Evolutionary conservation across 441 rosid species (phyloP), one percentile per base, ranked within the genome.

Genomic region (Erodium chrysanthum): DNA sequence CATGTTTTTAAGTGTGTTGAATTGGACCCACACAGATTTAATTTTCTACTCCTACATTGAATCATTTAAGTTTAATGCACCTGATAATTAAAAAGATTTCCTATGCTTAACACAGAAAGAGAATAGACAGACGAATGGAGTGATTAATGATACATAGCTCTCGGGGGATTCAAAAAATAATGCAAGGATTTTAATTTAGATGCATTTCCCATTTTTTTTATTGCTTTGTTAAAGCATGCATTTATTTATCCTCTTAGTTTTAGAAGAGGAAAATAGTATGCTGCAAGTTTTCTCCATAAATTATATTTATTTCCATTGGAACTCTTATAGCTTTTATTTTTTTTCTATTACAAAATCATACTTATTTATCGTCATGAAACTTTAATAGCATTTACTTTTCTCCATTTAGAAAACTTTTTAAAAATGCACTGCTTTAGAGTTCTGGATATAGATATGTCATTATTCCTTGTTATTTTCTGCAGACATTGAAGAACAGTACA

Each of bases 401-500:
- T 3, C 29, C 62, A 14, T 21, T 10, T 33, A 29, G 35, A 22
- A 50, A 59, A 17, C 29, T 52, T 31, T 21, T 6, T 15, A 64
- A 12, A 40, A 5, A 21, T 9, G 18, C 20, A 31, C 0, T 4
- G 50, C 31, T 66, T 29, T 61, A 5, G 18, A 23, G 37, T 29
- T 40, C n/a, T 65, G 5, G n/a, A 10, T 65, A 35, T 35, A 18
- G 29, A 37, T 9, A 20, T 56, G 44, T 35, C 25, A 31, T 23
- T 33, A 5, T 37, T 73, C n/a, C 27, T 69, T 66, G 65, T 7
- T 12, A 50, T 70, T 67, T 71, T 62, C 62, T 69, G 70, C 74
- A 81, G 87, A 74, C 72, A 71, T 22, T n/a, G 68, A 61, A 71
- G 42, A 67, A 54, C 17, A 74, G 64, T 5, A 71, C 77, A 59